phyloP scores from a whole-genome alignment of 2,329 filamentous ascomycete species.

The Nemania diffusa region DNA sequence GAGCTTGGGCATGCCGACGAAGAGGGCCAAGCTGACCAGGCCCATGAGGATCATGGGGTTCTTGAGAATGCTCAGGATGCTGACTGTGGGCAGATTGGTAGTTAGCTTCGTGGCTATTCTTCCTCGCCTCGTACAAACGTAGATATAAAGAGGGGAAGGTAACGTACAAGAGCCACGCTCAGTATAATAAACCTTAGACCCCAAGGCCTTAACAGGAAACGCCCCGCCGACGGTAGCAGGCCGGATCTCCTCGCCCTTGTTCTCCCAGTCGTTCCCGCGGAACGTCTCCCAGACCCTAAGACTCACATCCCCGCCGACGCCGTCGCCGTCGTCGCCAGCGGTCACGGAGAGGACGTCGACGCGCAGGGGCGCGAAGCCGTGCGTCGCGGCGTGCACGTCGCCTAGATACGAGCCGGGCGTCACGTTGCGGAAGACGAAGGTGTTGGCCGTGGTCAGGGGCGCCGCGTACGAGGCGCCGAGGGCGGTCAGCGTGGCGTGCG shows the following conservation, averaged over 20 bases:
- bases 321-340: conserved; percentile 47
- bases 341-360: conserved; percentile 71
- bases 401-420: conserved; percentile 80
- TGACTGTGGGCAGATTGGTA: conserved; percentile 63
- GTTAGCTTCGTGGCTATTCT: conserved; percentile 25
- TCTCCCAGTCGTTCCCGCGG: conserved; percentile 88
- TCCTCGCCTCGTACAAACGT: not conserved
- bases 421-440: conserved; percentile 80
- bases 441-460: conserved; percentile 73
- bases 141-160: conserved; percentile 7
- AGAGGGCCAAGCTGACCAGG: conserved; percentile 81
- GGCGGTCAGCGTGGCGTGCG: conserved; percentile 69
- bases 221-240: conserved; percentile 40
- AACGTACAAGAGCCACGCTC: conserved; percentile 79
- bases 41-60: conserved; percentile 98
- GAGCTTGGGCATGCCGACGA: conserved; percentile 93
- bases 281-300: conserved; percentile 84
- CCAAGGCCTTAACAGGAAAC: conserved; percentile 71
- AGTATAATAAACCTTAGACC: conserved; percentile 78
- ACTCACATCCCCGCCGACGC: conserved; percentile 35
- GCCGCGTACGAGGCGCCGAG: conserved; percentile 58
- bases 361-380: conserved; percentile 80
- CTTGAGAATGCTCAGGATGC: conserved; percentile 83
- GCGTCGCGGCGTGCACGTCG: conserved; percentile 79
- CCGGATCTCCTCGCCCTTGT: conserved; percentile 74